Evolutionary conservation across 805 yeast species (phyloP).

Genomic region (Starmerella khaoyaiensis): DNA sequence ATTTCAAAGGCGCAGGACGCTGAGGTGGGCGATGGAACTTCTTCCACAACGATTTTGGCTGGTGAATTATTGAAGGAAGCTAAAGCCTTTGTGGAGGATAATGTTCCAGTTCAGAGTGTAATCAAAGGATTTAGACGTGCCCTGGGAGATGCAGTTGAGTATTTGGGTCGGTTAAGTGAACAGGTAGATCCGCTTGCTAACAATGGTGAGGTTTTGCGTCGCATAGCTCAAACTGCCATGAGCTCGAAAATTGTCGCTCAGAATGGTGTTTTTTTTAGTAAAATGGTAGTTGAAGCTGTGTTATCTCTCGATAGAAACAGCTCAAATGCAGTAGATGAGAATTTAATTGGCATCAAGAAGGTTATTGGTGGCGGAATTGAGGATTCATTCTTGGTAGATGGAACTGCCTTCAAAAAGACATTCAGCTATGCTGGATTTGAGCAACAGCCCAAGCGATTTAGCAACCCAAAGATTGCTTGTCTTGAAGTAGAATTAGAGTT

Average conservation of each 20-base stretch:
- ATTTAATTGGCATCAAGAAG: conserved; percentile 84
- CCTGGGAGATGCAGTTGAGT: conserved; percentile 57
- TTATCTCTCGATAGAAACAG: conserved; percentile 60
- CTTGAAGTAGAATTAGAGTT: conserved; percentile 89
- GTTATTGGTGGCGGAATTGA: conserved; percentile 95
- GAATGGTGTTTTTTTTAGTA: conserved; percentile 79
- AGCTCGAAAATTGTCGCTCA: conserved; percentile 82
- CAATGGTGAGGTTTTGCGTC: conserved; percentile 64
- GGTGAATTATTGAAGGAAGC: conserved; percentile 87
- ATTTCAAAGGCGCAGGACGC: conserved; percentile 94
- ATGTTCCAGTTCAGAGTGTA: conserved; percentile 81
- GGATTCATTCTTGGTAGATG: conserved; percentile 76
- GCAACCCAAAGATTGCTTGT: conserved; percentile 66
- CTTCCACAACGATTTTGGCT: conserved; percentile 82
- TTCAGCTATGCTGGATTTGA: conserved; percentile 97
- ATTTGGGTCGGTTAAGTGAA: conserved; percentile 62
- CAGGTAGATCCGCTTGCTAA: conserved; percentile 47
- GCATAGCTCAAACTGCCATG: conserved; percentile 97
- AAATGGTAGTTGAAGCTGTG: conserved; percentile 95
- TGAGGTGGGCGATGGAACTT: conserved; percentile 97
- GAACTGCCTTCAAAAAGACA: conserved; percentile 95
- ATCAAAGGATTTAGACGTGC: conserved; percentile 81
- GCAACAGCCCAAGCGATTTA: conserved; percentile 86
- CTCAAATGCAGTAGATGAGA: conserved; percentile 61
- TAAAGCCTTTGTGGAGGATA: conserved; percentile 86